Evolutionary conservation across 2,329 filamentous ascomycete species (phyloP).

Genomic region (Nemania serpens): DNA sequence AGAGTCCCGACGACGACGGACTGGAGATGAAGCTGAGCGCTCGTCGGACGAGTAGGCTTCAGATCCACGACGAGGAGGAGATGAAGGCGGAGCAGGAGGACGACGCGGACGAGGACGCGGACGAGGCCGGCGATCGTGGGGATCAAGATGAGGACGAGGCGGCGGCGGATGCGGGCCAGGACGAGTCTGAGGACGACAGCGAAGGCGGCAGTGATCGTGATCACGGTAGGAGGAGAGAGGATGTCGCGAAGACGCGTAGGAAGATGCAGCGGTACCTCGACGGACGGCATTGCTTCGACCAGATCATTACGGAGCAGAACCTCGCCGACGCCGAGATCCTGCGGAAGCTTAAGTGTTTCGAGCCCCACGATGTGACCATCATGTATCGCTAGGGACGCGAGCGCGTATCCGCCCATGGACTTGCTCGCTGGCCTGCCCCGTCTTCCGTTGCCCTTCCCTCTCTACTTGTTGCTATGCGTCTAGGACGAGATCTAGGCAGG

Average conservation of each 20-base stretch:
- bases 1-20: slow-evolving; percentile 16
- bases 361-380: slow-evolving; percentile 57
- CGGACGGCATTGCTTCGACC: slow-evolving; percentile 77
- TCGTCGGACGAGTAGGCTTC: slow-evolving; percentile 1
- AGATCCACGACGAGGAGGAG: background rate
- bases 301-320: slow-evolving; percentile 78
- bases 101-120: background rate
- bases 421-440: too few species aligned
- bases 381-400: slow-evolving; percentile 52
- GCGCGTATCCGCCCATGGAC: too few species aligned
- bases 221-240: slow-evolving; percentile 20
- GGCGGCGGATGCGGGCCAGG: too few species aligned
- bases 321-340: slow-evolving; percentile 72
- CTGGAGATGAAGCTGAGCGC: slow-evolving; percentile 24
- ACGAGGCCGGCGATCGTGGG: background rate
- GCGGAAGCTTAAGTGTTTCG: slow-evolving; percentile 65
- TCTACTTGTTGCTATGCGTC: too few species aligned
- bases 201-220: slow-evolving; percentile 24
- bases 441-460: too few species aligned
- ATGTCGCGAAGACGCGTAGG: slow-evolving; percentile 37
- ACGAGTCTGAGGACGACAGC: too few species aligned
- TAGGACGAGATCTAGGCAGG: too few species aligned
- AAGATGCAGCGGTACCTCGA: slow-evolving; percentile 70
- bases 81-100: background rate
- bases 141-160: too few species aligned